Evolutionary conservation across 805 yeast genomes (phyloP).

Genomic region (Kockiozyma suomiensis): DNA sequence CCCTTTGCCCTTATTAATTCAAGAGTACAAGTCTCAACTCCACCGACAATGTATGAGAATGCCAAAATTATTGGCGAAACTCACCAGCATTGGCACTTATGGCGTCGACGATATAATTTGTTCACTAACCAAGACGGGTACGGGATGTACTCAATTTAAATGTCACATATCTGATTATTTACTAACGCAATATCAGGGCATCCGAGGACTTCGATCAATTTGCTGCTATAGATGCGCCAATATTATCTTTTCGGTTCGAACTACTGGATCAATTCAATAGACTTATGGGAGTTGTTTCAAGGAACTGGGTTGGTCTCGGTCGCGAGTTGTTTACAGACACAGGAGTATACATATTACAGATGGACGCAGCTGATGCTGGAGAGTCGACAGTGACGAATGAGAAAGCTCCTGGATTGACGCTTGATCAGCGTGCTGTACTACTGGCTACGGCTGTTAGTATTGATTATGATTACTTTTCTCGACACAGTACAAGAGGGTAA

Average conservation of each 20-base stretch:
- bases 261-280: conserved; percentile 60
- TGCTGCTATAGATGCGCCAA: conserved; percentile 85
- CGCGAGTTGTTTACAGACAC: conserved; percentile 93
- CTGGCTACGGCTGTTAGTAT: conserved; percentile 87
- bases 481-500: conserved; percentile 43
- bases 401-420: conserved; percentile 49
- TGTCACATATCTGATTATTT: background rate
- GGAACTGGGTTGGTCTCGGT: conserved; percentile 95
- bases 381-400: conserved; percentile 47
- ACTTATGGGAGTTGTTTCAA: conserved; percentile 74
- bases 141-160: background rate
- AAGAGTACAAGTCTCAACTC: conserved; percentile 73
- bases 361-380: conserved; percentile 64
- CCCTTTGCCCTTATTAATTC: conserved; percentile 90
- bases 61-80: conserved; percentile 71
- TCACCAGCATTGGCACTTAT: conserved; percentile 90
- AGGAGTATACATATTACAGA: conserved; percentile 83
- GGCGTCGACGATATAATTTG: conserved; percentile 87
- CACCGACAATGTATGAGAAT: conserved; percentile 47
- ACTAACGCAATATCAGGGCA: background rate
- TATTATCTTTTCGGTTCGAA: conserved; percentile 84
- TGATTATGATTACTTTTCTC: conserved; percentile 95
- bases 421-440: conserved; percentile 83
- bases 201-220: conserved; percentile 61
- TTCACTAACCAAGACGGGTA: conserved; percentile 47